Percentiles rank a stretch among this genome's conserved stretches.
These are phyloP conservation scores for Myriosclerotinia curreyana DNA, from an alignment of 2,329 filamentous ascomycete species.

Conservation along the genomic window DNA sequence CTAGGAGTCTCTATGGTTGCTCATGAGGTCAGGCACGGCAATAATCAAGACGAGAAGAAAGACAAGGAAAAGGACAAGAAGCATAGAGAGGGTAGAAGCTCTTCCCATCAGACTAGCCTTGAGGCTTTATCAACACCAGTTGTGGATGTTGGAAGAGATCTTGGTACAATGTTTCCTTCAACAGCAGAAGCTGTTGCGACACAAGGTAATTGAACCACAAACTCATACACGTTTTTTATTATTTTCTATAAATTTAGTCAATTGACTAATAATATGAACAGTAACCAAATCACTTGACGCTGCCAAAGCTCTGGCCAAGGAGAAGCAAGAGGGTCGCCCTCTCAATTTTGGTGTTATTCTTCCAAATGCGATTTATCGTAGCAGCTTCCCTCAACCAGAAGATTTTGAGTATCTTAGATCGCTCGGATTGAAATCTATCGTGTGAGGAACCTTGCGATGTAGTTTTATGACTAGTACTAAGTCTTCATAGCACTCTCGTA, in stretches of 20 bases:
- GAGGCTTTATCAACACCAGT: conserved; percentile 19
- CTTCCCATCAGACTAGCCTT: conserved; percentile 16
- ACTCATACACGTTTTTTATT: not conserved
- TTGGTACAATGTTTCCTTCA: conserved; percentile 25
- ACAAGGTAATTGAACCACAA: conserved; percentile 26
- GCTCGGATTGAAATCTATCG: conserved; percentile 72
- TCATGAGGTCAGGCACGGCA: conserved; percentile 18
- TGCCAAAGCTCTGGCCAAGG: conserved; percentile 25
- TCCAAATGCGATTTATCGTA: conserved; percentile 69
- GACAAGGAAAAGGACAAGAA: conserved; percentile 22
- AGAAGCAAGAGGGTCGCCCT: conserved; percentile 43
- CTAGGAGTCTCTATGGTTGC: conserved; percentile 6
- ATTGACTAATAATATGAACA: conserved; percentile 26
- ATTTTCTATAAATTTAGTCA: no score
- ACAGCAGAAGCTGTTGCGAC: conserved; percentile 26
- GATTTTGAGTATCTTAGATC: conserved; percentile 68
- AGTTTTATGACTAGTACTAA: conserved; percentile 22
- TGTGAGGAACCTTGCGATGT: conserved; percentile 51
- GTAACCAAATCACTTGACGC: conserved; percentile 25
- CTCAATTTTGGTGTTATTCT: conserved; percentile 75
- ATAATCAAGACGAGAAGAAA: conserved; percentile 22
- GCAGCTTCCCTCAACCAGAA: conserved; percentile 70
- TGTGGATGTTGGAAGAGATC: conserved; percentile 27
- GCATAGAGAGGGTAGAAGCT: conserved; percentile 16
- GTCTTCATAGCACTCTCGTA: conserved; percentile 54